phyloP scores from a whole-genome alignment of 106 monocot genomes.

The Allium fistulosum region DNA sequence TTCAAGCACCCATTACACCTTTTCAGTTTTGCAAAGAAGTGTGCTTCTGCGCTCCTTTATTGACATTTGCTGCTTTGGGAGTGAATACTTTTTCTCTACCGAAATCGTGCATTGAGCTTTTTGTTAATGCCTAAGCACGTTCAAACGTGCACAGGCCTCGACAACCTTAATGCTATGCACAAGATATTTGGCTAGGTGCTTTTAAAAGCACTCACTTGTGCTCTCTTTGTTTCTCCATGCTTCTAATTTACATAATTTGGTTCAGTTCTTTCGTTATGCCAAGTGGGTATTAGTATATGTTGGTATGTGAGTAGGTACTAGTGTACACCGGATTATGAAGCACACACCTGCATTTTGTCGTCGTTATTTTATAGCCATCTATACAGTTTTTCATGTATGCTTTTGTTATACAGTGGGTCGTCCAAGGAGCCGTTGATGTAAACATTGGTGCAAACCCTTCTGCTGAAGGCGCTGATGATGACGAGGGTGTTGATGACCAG shows the following conservation, averaged over 20 bases:
- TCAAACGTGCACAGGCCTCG: too few relatives aligned
- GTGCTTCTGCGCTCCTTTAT: too few relatives aligned
- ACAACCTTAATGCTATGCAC: too few relatives aligned
- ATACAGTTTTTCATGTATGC: not conserved
- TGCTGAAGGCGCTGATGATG: constrained; percentile 72
- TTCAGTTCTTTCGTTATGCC: not conserved
- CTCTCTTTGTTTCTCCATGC: not conserved
- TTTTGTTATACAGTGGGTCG: constrained; percentile 64
- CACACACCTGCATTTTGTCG: not conserved
- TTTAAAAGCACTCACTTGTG: too few relatives aligned
- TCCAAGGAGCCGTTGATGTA: constrained; percentile 57
- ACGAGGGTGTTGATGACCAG: constrained; percentile 81
- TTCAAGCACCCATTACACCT: too few relatives aligned
- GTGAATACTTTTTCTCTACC: too few relatives aligned
- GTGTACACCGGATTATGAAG: not conserved
- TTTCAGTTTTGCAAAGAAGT: too few relatives aligned
- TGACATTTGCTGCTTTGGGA: too few relatives aligned
- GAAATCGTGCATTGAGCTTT: too few relatives aligned
- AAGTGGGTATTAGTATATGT: not conserved
- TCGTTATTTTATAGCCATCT: not conserved
- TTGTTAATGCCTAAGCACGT: too few relatives aligned
- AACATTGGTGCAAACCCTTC: constrained; percentile 94
- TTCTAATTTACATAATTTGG: not conserved
- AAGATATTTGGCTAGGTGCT: too few relatives aligned
- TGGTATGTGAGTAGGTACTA: not conserved